Conservation (phyloP, 2,329 filamentous ascomycete genomes). For the Curvularia lunata region DNA sequence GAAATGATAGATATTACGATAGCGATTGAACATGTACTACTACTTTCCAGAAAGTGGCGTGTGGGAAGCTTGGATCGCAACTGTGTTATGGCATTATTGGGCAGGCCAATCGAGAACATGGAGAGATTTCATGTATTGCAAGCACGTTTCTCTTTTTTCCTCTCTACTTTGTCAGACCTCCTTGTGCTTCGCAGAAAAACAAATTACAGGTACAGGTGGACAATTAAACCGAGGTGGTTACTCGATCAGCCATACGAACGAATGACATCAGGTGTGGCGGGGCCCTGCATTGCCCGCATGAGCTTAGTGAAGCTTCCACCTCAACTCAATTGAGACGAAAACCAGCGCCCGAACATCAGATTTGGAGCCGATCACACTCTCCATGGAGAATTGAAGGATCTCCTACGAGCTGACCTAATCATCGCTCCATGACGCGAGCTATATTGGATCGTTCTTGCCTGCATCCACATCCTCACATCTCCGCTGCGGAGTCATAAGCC, state of each 20-base stretch:
- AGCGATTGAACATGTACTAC: not conserved
- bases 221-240: no score
- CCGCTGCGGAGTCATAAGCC: not conserved
- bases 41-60: no score
- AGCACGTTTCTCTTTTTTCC: no score
- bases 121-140: no score
- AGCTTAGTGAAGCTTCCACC: slow-evolving; percentile 17
- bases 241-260: not conserved
- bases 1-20: not conserved
- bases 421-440: slow-evolving; percentile 10
- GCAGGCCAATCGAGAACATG: no score
- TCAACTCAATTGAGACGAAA: slow-evolving; percentile 9
- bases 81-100: no score
- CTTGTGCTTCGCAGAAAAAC: no score
- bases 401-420: not conserved
- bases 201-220: no score
- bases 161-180: no score
- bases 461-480: not conserved
- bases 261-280: slow-evolving; percentile 1
- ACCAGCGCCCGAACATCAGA: not conserved
- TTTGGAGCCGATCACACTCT: not conserved
- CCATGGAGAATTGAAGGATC: not conserved
- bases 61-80: no score
- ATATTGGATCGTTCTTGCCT: not conserved
- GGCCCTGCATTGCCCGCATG: slow-evolving; percentile 1